Conservation (phyloP, 75 land plant genomes). For the Adiantum capillusveneris region DNA sequence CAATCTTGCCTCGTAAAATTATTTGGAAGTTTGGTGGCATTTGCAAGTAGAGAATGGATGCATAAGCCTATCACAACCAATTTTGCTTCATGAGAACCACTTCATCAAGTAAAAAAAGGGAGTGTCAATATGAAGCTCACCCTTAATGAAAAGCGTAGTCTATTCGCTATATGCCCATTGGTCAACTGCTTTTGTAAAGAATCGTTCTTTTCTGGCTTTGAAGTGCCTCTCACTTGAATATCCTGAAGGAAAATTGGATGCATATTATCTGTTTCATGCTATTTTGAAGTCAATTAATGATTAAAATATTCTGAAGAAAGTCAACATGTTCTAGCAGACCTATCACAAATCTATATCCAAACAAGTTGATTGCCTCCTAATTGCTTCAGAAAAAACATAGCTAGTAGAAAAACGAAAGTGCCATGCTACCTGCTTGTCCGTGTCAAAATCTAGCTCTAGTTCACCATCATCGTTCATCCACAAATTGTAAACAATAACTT, state of each 20-base stretch:
- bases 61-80: conserved; percentile 53
- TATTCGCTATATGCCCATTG: conserved; percentile 55
- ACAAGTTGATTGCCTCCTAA: too few species aligned
- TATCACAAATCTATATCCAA: too few species aligned
- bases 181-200: conserved; percentile 10
- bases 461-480: conserved; percentile 75
- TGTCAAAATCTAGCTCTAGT: conserved; percentile 84
- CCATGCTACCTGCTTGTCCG: conserved; percentile 55
- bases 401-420: too few species aligned
- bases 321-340: too few species aligned
- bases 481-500: conserved; percentile 69
- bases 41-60: conserved; percentile 73
- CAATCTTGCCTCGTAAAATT: conserved; percentile 58
- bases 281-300: too few species aligned
- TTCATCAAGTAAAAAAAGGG: too few species aligned
- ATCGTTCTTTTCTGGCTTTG: conserved; percentile 6
- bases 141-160: conserved; percentile 59
- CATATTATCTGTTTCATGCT: too few species aligned
- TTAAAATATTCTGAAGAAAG: too few species aligned
- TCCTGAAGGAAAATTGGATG: conserved; percentile 68
- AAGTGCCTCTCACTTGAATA: conserved; percentile 44
- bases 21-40: conserved; percentile 59
- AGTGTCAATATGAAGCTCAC: conserved; percentile 40
- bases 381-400: too few species aligned
- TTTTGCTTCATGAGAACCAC: too few species aligned